Percentiles rank a stretch among this genome's conserved stretches.
phyloP scores from a whole-genome alignment of 176 grass and related monocot genomes.

The Carex parvula region DNA sequence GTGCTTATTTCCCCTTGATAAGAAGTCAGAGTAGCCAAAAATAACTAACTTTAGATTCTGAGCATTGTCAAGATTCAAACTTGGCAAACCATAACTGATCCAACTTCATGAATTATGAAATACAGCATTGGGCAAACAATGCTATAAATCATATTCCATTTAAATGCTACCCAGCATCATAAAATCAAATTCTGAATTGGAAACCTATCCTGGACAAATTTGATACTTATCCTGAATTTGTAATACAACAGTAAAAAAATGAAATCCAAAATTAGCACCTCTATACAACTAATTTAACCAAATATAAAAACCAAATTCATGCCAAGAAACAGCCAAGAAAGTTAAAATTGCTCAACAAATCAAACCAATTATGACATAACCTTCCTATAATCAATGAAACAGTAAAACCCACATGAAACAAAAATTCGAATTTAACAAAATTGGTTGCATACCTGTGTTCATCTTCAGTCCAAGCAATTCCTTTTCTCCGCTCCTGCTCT shows the following conservation, averaged over 20 bases:
- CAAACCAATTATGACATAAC: conserved; percentile 3
- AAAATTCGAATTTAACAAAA: background rate
- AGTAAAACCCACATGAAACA: background rate
- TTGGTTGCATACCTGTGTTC: conserved; percentile 64
- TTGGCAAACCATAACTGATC: background rate
- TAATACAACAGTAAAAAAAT: background rate
- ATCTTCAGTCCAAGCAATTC: conserved; percentile 97
- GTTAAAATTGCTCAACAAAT: background rate
- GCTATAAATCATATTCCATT: background rate
- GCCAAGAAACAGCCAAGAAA: background rate
- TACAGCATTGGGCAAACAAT: background rate
- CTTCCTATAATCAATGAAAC: conserved; percentile 21
- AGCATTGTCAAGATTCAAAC: background rate
- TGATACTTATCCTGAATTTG: background rate
- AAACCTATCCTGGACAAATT: background rate
- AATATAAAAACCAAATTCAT: background rate
- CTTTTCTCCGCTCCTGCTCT: conserved; percentile 83
- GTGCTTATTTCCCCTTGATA: background rate
- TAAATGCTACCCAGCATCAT: background rate
- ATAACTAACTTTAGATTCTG: background rate
- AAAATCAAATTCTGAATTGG: background rate
- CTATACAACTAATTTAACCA: background rate
- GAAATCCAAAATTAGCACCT: background rate
- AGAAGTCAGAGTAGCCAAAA: background rate
- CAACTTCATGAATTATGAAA: background rate